Conservation (phyloP, 352 stramenopile genomes). For the Phytophthora niederhauseri region DNA sequence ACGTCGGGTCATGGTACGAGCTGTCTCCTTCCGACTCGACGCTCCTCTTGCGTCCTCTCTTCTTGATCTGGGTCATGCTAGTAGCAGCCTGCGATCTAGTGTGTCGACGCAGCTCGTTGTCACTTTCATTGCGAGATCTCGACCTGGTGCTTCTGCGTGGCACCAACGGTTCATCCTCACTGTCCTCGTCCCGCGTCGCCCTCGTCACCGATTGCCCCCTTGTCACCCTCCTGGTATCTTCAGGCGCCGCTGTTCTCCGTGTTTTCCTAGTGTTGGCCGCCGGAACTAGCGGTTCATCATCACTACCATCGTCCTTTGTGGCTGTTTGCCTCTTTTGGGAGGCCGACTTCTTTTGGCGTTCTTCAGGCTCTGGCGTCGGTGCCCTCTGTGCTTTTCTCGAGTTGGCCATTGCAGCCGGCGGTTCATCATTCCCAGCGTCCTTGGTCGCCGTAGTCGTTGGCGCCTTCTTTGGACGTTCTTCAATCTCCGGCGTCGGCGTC, state of each 20-base stretch:
- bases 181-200: background rate
- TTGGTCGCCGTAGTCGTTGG: background rate
- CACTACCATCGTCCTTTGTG: background rate
- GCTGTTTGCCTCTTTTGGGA: background rate
- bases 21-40: constrained; percentile 13
- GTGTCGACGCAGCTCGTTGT: background rate
- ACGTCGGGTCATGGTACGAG: constrained; percentile 23
- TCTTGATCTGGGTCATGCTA: background rate
- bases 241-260: too few relatives aligned
- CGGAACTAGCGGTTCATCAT: constrained; percentile 1
- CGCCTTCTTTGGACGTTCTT: background rate
- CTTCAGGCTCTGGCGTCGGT: background rate
- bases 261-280: too few relatives aligned
- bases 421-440: constrained; percentile 1
- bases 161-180: constrained; percentile 1
- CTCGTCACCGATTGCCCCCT: too few relatives aligned
- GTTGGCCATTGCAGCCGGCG: background rate
- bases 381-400: background rate
- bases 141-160: background rate
- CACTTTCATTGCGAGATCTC: background rate
- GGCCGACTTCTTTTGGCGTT: background rate
- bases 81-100: background rate
- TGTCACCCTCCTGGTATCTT: too few relatives aligned
- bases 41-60: constrained; percentile 5
- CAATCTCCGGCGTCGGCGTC: background rate